Base-by-base conservation (phyloP, 352 stramenopile genomes). In the Phytophthora ramorum region DNA sequence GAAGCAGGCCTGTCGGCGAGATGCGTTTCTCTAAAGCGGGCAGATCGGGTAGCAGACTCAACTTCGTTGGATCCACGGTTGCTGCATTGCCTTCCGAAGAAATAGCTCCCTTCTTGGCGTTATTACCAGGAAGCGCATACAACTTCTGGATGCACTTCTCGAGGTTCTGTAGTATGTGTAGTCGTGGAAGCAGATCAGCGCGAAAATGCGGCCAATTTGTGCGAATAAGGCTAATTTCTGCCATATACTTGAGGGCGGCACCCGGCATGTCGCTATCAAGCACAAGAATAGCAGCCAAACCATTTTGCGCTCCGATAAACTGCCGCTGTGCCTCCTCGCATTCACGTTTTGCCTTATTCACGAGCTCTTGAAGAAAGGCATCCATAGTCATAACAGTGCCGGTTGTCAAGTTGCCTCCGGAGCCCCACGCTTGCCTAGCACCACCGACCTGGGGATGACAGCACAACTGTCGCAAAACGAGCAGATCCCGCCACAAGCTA, bases 401-500 rank as follows among this genome's bases (percentile, higher is more conserved):
- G 16, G 34, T 37, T 20, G 43, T 58, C 12, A 47, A 58, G 46
- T 49, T 61, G 3, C 60, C 60, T 34, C 45, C 52, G 19, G 51
- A 44, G 0, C 55, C 55, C 66, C 66, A 71, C 1, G 28, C 44
- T 10, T 73, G 66, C 30, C 62, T 63, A 20, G 71, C 69, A 14
- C 76, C 77, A 7, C 87, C 86, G 14, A 98, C 83, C 68, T 98
- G 91, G 7, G 93, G 94, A 72, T 98, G 94, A 44, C 92, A 98
- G 59, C 94, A 98, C 4, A 97, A 84, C 63, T 97, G 92, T 13
- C 93, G 85, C 32, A 98, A 72, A 34, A 85, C 65, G 17, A 98
- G 75, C 8, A 98, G 55, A 16, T 87, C 82, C 28, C 84, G 66
- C 71, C 83, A 85, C 22, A 98, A 60, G 5, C 40, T 58, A 35